phyloP scores from a whole-genome alignment of 352 stramenopile genomes.

The Pythium myriotylum region DNA sequence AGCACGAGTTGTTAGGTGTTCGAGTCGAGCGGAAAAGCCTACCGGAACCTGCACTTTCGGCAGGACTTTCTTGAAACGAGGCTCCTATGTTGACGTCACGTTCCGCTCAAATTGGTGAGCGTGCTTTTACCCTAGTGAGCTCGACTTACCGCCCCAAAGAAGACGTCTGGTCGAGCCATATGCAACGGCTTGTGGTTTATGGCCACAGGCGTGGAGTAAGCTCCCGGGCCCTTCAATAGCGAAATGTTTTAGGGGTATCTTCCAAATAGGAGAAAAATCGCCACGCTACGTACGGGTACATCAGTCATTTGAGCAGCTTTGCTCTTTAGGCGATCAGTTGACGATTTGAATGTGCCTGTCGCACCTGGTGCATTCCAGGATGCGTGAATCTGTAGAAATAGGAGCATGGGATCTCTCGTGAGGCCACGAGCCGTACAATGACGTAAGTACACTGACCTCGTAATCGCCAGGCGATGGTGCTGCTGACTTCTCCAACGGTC shows the following conservation, averaged over 20 bases:
- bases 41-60: slow-evolving; percentile 62
- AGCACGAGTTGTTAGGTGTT: not conserved
- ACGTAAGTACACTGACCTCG: slow-evolving; percentile 37
- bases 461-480: slow-evolving; percentile 73
- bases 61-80: slow-evolving; percentile 68
- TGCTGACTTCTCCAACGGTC: slow-evolving; percentile 31
- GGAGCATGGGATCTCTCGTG: no score
- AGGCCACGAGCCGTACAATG: no score
- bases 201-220: slow-evolving; percentile 44
- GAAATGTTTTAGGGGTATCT: no score
- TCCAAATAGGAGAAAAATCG: not conserved
- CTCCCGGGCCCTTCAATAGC: slow-evolving; percentile 50
- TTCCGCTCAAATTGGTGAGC: not conserved
- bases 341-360: slow-evolving; percentile 69
- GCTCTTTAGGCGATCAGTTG: slow-evolving; percentile 54
- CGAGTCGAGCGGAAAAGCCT: no score
- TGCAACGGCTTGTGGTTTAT: slow-evolving; percentile 58
- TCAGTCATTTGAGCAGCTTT: slow-evolving; percentile 32
- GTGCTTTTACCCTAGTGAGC: no score
- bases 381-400: slow-evolving; percentile 42
- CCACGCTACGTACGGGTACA: slow-evolving; percentile 44
- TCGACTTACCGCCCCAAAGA: slow-evolving; percentile 55
- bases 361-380: slow-evolving; percentile 69
- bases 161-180: slow-evolving; percentile 70
- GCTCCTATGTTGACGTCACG: slow-evolving; percentile 42